A percentile compares a stretch with the other conserved stretches of the same genome.
These are phyloP conservation scores for Mycena floridula DNA, from an alignment of 768 basidiomycete genomes.

Conservation along the genomic window DNA sequence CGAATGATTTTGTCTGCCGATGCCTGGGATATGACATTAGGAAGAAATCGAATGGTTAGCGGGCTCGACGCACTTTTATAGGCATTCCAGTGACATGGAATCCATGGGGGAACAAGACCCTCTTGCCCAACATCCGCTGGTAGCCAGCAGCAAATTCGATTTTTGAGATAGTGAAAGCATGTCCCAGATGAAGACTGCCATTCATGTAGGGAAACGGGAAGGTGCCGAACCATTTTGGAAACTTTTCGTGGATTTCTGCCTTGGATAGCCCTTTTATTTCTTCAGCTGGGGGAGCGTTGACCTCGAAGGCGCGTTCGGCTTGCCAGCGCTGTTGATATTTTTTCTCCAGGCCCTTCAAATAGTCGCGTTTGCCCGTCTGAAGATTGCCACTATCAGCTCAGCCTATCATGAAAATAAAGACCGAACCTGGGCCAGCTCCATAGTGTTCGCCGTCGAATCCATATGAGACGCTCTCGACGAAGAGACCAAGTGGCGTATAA, in stretches of 20 bases:
- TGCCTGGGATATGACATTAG: constrained; percentile 44
- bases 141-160: constrained; percentile 96
- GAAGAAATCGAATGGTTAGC: no score
- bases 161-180: constrained; percentile 97
- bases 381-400: no score
- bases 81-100: constrained; percentile 99
- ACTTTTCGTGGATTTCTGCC: constrained; percentile 62
- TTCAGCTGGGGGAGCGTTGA: constrained; percentile 67
- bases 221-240: constrained; percentile 97
- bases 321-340: constrained; percentile 83
- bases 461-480: not conserved
- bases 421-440: constrained; percentile 57
- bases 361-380: constrained; percentile 94
- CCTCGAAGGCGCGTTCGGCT: constrained; percentile 74
- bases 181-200: constrained; percentile 92
- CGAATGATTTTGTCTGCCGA: constrained; percentile 97
- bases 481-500: not conserved
- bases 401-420: no score
- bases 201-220: constrained; percentile 99
- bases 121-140: constrained; percentile 91
- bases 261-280: constrained; percentile 59
- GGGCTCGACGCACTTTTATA: constrained; percentile 95
- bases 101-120: constrained; percentile 93
- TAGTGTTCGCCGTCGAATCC: constrained; percentile 50
- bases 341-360: constrained; percentile 75